Conservation (phyloP, 2,329 filamentous ascomycete genomes). For the Fonsecaea nubica region DNA sequence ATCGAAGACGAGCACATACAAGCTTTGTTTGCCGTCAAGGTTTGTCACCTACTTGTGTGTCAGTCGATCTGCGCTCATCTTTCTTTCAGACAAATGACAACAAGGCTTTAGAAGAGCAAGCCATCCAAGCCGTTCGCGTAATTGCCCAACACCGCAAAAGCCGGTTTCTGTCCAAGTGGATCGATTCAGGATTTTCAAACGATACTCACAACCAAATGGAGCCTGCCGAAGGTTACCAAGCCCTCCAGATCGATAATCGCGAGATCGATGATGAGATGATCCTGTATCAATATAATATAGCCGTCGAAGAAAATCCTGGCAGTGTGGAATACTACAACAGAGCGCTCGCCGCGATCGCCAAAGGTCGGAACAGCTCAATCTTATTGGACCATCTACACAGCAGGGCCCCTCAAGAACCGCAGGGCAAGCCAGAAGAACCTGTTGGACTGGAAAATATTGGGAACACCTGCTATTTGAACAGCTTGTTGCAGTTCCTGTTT, state of each 20-base stretch:
- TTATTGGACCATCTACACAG: constrained; percentile 37
- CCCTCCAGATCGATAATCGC: constrained; percentile 60
- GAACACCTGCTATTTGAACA: constrained; percentile 98
- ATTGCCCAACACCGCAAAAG: constrained; percentile 67
- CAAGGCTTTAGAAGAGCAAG: constrained; percentile 57
- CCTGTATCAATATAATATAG: constrained; percentile 56
- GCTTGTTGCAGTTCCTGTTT: constrained; percentile 92
- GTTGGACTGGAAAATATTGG: constrained; percentile 92
- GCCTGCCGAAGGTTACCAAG: constrained; percentile 59
- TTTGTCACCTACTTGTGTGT: constrained; percentile 40
- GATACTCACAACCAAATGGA: constrained; percentile 61
- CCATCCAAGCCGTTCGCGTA: constrained; percentile 62
- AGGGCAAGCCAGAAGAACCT: constrained; percentile 65
- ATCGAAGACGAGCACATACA: constrained; percentile 64
- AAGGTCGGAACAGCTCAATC: constrained; percentile 49
- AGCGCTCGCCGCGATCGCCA: constrained; percentile 57
- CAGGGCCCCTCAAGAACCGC: constrained; percentile 31
- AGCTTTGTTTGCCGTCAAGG: constrained; percentile 64
- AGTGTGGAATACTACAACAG: constrained; percentile 54
- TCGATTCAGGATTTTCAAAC: constrained; percentile 61
- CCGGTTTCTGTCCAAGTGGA: constrained; percentile 58
- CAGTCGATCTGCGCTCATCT: neutral
- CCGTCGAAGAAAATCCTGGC: constrained; percentile 54
- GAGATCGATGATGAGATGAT: constrained; percentile 59
- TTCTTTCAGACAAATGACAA: constrained; percentile 57